A percentile compares a stretch with the other conserved stretches of the same genome.
phyloP scores from a whole-genome alignment of 2,329 filamentous ascomycete species.

The Fusarium citri region DNA sequence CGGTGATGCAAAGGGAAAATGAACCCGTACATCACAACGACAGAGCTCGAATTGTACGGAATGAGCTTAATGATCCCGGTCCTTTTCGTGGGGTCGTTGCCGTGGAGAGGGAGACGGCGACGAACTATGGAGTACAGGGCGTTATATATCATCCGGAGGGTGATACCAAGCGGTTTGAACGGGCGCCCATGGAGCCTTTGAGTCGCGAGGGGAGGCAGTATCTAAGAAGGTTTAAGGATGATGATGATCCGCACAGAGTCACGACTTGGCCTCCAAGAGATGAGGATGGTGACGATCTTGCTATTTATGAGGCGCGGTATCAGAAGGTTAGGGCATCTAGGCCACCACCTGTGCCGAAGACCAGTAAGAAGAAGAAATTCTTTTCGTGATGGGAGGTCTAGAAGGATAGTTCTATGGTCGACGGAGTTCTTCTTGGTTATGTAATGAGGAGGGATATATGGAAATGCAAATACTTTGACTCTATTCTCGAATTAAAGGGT shows the following conservation, averaged over 20 bases:
- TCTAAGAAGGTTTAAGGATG: conserved; percentile 1
- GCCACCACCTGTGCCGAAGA: no score
- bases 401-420: no score
- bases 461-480: no score
- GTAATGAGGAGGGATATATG: no score
- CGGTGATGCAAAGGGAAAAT: neutral
- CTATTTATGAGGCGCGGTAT: neutral
- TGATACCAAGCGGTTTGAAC: accelerated
- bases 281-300: conserved; percentile 6
- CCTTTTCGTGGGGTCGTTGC: neutral
- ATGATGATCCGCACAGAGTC: conserved; percentile 1
- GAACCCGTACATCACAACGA: neutral
- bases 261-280: conserved; percentile 22
- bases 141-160: conserved; percentile 8
- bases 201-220: conserved; percentile 10
- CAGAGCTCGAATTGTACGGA: neutral
- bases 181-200: neutral
- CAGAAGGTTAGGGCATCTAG: no score
- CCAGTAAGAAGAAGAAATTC: no score
- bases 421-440: no score
- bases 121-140: neutral
- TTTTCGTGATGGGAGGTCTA: no score
- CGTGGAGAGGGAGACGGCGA: neutral
- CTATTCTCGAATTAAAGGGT: no score
- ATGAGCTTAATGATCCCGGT: conserved; percentile 3